Evolutionary conservation across 2,329 filamentous ascomycete species (phyloP), one percentile per base, ranked within the genome.

Genomic region (Aureobasidium sp.): DNA sequence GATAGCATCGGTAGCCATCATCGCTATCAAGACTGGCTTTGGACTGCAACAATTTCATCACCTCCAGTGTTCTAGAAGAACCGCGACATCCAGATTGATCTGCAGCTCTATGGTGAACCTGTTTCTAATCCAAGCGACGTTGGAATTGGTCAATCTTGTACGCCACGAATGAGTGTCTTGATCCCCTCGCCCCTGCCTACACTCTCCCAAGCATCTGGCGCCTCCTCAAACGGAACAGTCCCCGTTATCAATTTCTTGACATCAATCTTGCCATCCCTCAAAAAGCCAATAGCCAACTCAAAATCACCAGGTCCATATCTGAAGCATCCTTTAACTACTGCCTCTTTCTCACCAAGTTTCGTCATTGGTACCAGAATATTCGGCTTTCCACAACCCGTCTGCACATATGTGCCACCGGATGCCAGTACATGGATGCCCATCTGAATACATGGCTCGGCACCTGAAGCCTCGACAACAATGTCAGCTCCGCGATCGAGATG

Each of bases 361-460:
- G 93, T 89, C 73, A 97, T 96, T 57, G 93, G 93, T 79, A 97
- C 96, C 9, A 77, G 89, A 73, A 97, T 92, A 70, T 96, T 90
- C 42, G 85, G 75, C 72, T 88, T 89, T 70, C 93, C 93, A 91
- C 97, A 96, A 61, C 92, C 92, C 63, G 86, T 90, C 77, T 95
- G 91, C 9, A 95, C 76, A 67, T 78, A 81, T n/a, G 77, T 77
- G 9, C 78, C 78, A 9, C 78, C 78, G 62, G 74, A 71, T 34
- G 78, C 68, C 44, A 78, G 82, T 3, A 75, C 76, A 63, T 79
- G 77, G 21, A 81, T 78, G 2, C 74, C 76, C 6, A 76, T 78
- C 65, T 80, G 77, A 45, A 81, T 78, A 63, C 77, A 79, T 2
- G 75, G 71, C 69, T 79, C 78, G 0, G 78, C 78, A 11, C 78